Evolutionary conservation across 75 land plant species (phyloP), one percentile per base, ranked within the genome.

Genomic region (Picea sitchensis): DNA sequence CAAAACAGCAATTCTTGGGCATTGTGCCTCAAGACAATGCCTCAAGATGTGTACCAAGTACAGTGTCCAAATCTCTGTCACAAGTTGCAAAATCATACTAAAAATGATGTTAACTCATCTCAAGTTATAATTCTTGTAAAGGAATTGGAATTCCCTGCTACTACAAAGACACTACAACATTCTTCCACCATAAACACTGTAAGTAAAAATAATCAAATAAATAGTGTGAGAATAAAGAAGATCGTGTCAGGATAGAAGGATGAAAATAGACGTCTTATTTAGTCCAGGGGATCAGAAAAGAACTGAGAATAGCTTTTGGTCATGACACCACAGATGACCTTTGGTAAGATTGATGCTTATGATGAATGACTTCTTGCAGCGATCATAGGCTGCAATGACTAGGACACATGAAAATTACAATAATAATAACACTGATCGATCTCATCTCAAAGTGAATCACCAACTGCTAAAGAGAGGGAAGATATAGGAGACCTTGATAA

Each of bases 341-440:
- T 36, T 78, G 87, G 88, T 41, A 86, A 90, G 77, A 77, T 79
- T 65, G 81, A 84, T 72, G 82, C 87, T 74, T 84, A 89, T 69
- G 89, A 91, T 81, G 91, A 84, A 17, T 85, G 89, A 58, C 95
- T 95, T 69, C 87, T 97, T 30, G 79, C 83, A 74, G 96, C 99
- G 80, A 94, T 92, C 58, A 86, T 26, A 94, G 80, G 88, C 90
- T 73, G 93, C 87, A 34, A 80, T 93, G 59, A 64, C 64, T 20
- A 85, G 81, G 11, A 47, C 81, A 77, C 88, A 84, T 6, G 54
- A 31, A 78, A 38, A 69, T 30, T 83, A 76, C 67, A 38, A 75
- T 4, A 85, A 65, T 36, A 44, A 56, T 23, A 31, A 82, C 32
- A 5, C 51, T 47, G 51, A 5, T 47, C 14, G 78, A 73, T 84